Percentiles rank a stretch among this genome's conserved stretches.
Evolutionary conservation across 805 yeast species (phyloP).

Genomic region (Yarrowia sp.): DNA sequence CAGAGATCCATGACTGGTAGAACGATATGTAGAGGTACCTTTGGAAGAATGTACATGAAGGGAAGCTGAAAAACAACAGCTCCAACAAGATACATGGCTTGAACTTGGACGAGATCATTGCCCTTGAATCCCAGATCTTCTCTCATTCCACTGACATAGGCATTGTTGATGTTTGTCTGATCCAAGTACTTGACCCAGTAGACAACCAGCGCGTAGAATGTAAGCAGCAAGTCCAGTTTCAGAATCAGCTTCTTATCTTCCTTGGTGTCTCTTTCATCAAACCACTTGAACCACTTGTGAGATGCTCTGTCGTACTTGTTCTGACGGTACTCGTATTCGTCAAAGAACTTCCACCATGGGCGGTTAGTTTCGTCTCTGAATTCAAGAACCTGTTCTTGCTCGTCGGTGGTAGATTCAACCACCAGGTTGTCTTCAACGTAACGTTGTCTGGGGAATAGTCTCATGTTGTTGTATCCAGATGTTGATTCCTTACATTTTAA

Average conservation of each 20-base stretch:
- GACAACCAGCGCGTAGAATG: constrained; percentile 55
- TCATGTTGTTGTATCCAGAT: too few species aligned
- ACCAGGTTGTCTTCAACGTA: neutral
- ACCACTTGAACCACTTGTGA: constrained; percentile 56
- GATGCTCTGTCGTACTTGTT: constrained; percentile 32
- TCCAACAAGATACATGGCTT: constrained; percentile 57
- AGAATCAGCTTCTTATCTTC: constrained; percentile 47
- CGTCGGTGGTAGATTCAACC: neutral
- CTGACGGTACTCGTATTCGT: constrained; percentile 22
- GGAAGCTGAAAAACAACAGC: constrained; percentile 61
- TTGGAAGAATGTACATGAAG: constrained; percentile 54
- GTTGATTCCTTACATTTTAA: too few species aligned
- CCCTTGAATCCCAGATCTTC: constrained; percentile 56
- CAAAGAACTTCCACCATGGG: constrained; percentile 41
- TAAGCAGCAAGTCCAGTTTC: constrained; percentile 55
- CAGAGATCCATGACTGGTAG: constrained; percentile 56
- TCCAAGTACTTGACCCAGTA: constrained; percentile 60
- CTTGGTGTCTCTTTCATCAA: constrained; percentile 48
- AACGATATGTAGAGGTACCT: constrained; percentile 52
- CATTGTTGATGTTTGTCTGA: constrained; percentile 47
- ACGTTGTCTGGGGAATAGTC: neutral
- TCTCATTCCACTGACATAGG: constrained; percentile 61
- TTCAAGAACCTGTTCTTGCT: constrained; percentile 1
- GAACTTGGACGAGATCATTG: constrained; percentile 57
- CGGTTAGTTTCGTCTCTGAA: constrained; percentile 34